Conservation (phyloP, 2,329 filamentous ascomycete species). For the Neofusicoccum ribis region DNA sequence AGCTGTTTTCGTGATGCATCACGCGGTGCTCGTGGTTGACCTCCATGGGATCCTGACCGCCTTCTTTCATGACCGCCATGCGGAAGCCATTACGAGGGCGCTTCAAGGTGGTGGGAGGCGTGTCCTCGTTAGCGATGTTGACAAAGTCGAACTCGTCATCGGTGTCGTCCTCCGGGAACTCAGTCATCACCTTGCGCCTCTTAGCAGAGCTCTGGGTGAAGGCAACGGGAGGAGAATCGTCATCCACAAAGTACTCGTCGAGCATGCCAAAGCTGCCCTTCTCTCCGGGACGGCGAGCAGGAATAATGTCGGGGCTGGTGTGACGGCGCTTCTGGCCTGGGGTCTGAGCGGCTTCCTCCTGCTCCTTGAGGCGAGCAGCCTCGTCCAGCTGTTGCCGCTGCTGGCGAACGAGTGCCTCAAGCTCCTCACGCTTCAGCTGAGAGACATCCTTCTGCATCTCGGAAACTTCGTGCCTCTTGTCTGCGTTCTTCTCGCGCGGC, state of each 20-base stretch:
- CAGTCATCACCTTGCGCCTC: neutral
- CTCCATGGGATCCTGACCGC: constrained; percentile 3
- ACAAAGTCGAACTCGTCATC: constrained; percentile 4
- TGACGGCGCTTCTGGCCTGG: constrained; percentile 1
- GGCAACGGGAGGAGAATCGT: neutral
- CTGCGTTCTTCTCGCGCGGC: constrained; percentile 13
- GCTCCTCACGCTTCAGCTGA: neutral
- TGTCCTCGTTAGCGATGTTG: neutral
- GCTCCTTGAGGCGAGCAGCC: neutral
- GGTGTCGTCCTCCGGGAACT: neutral
- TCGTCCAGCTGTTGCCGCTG: neutral
- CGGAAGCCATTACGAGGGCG: constrained; percentile 12
- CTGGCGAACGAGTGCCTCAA: neutral
- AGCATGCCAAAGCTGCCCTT: constrained; percentile 13
- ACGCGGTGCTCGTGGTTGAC: neutral
- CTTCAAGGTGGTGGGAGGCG: constrained; percentile 1
- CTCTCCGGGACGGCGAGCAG: constrained; percentile 12
- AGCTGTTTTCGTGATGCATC: constrained; percentile 9
- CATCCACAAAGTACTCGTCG: constrained; percentile 9
- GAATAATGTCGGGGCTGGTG: neutral
- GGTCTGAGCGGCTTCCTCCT: neutral
- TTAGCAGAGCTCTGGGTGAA: neutral
- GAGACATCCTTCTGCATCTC: neutral
- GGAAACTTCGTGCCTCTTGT: neutral
- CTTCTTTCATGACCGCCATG: neutral